Base-by-base conservation (phyloP, 306 rosid genomes). In the Vigna unguiculata region DNA sequence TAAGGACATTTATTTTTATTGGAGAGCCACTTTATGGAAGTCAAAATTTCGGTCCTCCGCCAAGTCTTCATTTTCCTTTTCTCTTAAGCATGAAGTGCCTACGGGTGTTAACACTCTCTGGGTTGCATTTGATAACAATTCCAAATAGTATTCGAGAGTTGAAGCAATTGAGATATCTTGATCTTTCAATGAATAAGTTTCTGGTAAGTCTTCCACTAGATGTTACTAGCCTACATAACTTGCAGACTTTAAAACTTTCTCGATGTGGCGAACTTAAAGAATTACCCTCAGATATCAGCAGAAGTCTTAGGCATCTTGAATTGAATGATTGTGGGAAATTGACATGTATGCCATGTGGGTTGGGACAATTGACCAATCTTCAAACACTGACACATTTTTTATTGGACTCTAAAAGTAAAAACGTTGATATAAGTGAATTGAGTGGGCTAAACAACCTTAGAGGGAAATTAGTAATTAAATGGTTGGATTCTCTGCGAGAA, bases 121-220 rank as follows among this genome's bases (percentile, higher is more conserved):
- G 8, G 0, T 20, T 58, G 25, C 7, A 32, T 7, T 34, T 69
- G 20, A 0, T 1, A 0, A 6, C 1, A 48, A 41, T 80, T 25
- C 79, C 84, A 17, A 48, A 59, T 3, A 63, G 30, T 28, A 22
- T 76, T 21, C 7, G 24, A 58, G 52, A 61, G 60, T 51, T 81
- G 55, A 77, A 72, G 59, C 83, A 77, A 59, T 34, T 84, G 36
- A 80, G 85, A 77, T 83, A 83, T 32, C 19, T 80, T 16, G 79
- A 83, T 75, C 57, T 83, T 20, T 71, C 81, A 53, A 28, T 10
- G 65, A 59, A 59, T 59, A 0, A 0, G 4, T 7, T 0, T 15
- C 54, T 75, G 21, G 0, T 14, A 36, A 59, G 10, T 38, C 84
- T 84, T 30, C 82, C 87, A 17, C 12, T 22, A 0, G 64, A 34